These are phyloP conservation scores for Trichosporon sp. DNA, from an alignment of 1,284 basidiomycete species.

Conservation along the genomic window DNA sequence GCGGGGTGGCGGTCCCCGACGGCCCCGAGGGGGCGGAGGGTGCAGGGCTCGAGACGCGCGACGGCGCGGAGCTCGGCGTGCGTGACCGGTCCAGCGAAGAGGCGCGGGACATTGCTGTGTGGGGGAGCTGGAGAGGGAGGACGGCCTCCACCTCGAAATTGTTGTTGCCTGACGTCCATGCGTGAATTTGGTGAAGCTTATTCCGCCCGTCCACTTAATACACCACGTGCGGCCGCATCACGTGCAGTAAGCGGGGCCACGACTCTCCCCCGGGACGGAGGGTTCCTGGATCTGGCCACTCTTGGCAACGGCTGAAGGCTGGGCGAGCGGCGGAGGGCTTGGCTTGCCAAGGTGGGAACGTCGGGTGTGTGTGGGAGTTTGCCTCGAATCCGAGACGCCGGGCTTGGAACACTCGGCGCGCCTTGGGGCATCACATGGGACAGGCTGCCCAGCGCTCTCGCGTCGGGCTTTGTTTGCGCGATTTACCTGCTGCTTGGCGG, in stretches of 20 bases:
- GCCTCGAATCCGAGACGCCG: background rate
- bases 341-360: background rate
- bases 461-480: background rate
- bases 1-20: constrained; percentile 24
- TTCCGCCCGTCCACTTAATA: background rate
- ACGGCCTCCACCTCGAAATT: background rate
- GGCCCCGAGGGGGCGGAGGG: background rate
- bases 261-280: background rate
- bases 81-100: background rate
- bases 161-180: background rate
- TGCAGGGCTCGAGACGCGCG: constrained; percentile 4
- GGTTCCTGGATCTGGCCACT: constrained; percentile 1
- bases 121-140: background rate
- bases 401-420: background rate
- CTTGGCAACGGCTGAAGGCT: background rate
- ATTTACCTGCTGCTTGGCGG: too few species aligned
- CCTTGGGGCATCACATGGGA: background rate
- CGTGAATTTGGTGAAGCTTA: background rate
- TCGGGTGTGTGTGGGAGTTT: background rate
- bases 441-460: background rate
- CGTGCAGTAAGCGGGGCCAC: background rate
- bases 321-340: background rate
- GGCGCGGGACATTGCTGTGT: background rate
- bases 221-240: background rate
- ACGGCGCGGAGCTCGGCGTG: background rate